These are phyloP conservation scores for Trypanosoma avium DNA, from an alignment of 208 protist species.

Conservation along the genomic window DNA sequence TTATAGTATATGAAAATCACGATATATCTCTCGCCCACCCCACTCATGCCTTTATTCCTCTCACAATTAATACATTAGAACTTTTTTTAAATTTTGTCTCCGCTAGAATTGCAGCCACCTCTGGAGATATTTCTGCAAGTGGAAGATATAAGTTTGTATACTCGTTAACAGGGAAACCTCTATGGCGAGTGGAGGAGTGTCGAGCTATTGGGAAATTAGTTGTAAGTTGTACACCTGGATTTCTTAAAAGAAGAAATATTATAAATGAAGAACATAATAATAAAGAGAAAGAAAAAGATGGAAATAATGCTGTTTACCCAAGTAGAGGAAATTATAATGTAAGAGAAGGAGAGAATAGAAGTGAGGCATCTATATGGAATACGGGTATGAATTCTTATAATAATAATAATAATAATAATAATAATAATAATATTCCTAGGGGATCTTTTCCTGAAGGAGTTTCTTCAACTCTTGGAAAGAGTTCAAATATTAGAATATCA, in stretches of 20 bases:
- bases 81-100: constrained; percentile 61
- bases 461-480: background rate
- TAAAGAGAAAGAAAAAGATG: no score
- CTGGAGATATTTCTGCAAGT: constrained; percentile 22
- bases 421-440: background rate
- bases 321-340: background rate
- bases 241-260: constrained; percentile 30
- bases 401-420: background rate
- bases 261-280: background rate
- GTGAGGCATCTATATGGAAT: no score
- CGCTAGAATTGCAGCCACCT: constrained; percentile 25
- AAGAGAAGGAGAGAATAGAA: no score
- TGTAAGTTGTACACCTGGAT: constrained; percentile 59
- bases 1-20: constrained; percentile 64
- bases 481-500: background rate
- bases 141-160: constrained; percentile 77
- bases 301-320: no score
- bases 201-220: constrained; percentile 53
- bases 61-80: constrained; percentile 59
- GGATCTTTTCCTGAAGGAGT: background rate
- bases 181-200: constrained; percentile 78
- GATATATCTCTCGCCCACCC: constrained; percentile 53
- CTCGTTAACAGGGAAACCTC: constrained; percentile 51
- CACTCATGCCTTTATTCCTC: constrained; percentile 34
- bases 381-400: background rate